These are phyloP conservation scores for Calonectria crousiana DNA, from an alignment of 2,329 filamentous ascomycete genomes.

Conservation along the genomic window DNA sequence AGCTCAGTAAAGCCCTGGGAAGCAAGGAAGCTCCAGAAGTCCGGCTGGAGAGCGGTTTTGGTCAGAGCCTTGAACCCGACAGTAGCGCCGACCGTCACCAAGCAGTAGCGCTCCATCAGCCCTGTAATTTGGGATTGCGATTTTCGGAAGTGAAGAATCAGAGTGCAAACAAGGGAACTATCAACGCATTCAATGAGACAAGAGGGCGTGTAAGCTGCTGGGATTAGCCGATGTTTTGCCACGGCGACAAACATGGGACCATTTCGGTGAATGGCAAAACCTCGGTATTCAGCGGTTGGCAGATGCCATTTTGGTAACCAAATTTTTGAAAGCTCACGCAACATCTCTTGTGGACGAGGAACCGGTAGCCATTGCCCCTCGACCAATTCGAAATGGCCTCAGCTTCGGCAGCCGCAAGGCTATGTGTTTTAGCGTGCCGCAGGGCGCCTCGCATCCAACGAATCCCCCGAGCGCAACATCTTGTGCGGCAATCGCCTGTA, in stretches of 20 bases:
- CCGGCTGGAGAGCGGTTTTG: conserved; percentile 69
- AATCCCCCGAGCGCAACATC: conserved; percentile 40
- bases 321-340: conserved; percentile 48
- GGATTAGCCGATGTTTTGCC: conserved; percentile 29
- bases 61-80: conserved; percentile 84
- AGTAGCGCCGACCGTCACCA: conserved; percentile 94
- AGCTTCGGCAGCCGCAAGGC: conserved; percentile 52
- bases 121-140: too few relatives aligned
- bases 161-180: neutral
- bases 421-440: conserved; percentile 52
- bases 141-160: neutral
- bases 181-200: conserved; percentile 3
- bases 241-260: conserved; percentile 11
- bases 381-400: conserved; percentile 52
- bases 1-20: conserved; percentile 76
- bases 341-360: conserved; percentile 36
- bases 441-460: conserved; percentile 41
- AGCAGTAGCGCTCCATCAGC: conserved; percentile 63
- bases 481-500: conserved; percentile 36
- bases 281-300: conserved; percentile 33
- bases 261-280: conserved; percentile 40
- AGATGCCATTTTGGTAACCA: conserved; percentile 38
- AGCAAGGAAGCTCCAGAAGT: conserved; percentile 73
- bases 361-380: conserved; percentile 39
- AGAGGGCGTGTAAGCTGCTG: conserved; percentile 26